Conservation (phyloP, 176 grass and related monocot species). For the Phragmites australis region DNA sequence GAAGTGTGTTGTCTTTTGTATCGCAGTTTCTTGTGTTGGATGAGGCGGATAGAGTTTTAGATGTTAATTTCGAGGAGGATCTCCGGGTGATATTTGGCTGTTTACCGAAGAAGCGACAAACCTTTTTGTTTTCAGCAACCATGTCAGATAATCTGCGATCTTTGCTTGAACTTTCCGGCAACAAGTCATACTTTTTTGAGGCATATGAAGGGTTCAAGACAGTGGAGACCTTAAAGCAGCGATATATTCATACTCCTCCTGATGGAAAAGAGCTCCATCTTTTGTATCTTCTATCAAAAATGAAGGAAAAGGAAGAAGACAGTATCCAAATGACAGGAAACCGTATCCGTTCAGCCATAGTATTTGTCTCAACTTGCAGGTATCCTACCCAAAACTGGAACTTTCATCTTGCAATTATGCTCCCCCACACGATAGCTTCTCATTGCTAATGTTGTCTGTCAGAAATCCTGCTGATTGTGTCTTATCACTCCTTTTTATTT, state of each 20-base stretch:
- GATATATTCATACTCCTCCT: slow-evolving; percentile 64
- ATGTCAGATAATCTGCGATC: slow-evolving; percentile 82
- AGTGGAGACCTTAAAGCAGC: slow-evolving; percentile 76
- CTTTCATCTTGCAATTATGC: slow-evolving; percentile 59
- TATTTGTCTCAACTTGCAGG: slow-evolving; percentile 86
- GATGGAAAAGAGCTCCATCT: slow-evolving; percentile 86
- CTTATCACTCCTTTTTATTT: background rate
- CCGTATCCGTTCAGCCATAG: slow-evolving; percentile 65
- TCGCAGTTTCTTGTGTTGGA: slow-evolving; percentile 94
- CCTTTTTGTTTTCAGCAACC: slow-evolving; percentile 93
- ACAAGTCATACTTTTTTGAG: slow-evolving; percentile 83
- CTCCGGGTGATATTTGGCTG: slow-evolving; percentile 74
- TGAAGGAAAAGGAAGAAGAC: slow-evolving; percentile 41
- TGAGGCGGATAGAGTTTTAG: slow-evolving; percentile 89
- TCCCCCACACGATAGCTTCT: slow-evolving; percentile 6
- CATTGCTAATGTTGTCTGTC: slow-evolving; percentile 7
- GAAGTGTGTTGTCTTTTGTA: slow-evolving; percentile 5
- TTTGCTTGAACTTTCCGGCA: slow-evolving; percentile 79
- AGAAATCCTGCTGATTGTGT: background rate
- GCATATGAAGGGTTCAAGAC: slow-evolving; percentile 93
- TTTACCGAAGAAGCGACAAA: slow-evolving; percentile 80
- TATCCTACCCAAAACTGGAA: slow-evolving; percentile 38
- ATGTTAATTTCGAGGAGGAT: slow-evolving; percentile 91
- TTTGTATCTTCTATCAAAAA: slow-evolving; percentile 70
- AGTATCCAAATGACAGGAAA: background rate